Percentiles rank a stretch among this genome's conserved stretches.
Conservation (phyloP, 495 filamentous ascomycete species). For the Copromyces sp. region DNA sequence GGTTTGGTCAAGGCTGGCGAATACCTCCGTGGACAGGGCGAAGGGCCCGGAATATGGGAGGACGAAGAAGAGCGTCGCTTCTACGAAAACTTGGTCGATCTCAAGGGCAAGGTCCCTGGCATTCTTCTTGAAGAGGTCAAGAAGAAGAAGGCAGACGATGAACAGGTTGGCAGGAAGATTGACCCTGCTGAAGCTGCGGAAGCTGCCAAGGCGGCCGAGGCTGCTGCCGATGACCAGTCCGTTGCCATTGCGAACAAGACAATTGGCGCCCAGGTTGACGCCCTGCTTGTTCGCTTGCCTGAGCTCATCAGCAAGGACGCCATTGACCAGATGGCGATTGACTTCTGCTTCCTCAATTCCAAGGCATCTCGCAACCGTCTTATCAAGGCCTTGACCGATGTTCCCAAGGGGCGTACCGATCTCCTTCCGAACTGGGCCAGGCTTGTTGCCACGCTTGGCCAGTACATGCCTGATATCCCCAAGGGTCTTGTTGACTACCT, state of each 20-base stretch:
- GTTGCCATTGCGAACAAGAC: slow-evolving; percentile 95
- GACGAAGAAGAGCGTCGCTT: slow-evolving; percentile 96
- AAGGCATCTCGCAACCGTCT: slow-evolving; percentile 94
- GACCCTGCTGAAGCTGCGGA: slow-evolving; percentile 39
- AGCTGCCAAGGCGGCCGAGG: slow-evolving; percentile 39
- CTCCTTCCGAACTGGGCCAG: slow-evolving; percentile 88
- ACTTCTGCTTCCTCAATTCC: slow-evolving; percentile 97
- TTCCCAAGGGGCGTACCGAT: slow-evolving; percentile 87
- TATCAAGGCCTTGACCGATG: slow-evolving; percentile 84
- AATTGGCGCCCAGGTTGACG: slow-evolving; percentile 93
- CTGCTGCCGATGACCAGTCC: slow-evolving; percentile 67
- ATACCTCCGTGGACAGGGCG: slow-evolving; percentile 78
- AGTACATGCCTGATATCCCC: slow-evolving; percentile 85
- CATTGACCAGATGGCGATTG: slow-evolving; percentile 83
- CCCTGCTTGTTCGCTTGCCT: slow-evolving; percentile 73
- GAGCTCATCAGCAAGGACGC: slow-evolving; percentile 85
- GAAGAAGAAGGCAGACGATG: slow-evolving; percentile 82
- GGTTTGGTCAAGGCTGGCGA: slow-evolving; percentile 91
- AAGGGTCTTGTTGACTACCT: slow-evolving; percentile 89
- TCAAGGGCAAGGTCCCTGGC: slow-evolving; percentile 90
- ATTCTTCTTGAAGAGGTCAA: slow-evolving; percentile 90
- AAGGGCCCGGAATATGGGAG: slow-evolving; percentile 97
- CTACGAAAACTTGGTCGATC: slow-evolving; percentile 91
- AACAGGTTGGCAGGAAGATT: slow-evolving; percentile 50
- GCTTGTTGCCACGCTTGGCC: slow-evolving; percentile 83